phyloP scores from a whole-genome alignment of 2,329 filamentous ascomycete genomes.

The Aspergillus sp. region DNA sequence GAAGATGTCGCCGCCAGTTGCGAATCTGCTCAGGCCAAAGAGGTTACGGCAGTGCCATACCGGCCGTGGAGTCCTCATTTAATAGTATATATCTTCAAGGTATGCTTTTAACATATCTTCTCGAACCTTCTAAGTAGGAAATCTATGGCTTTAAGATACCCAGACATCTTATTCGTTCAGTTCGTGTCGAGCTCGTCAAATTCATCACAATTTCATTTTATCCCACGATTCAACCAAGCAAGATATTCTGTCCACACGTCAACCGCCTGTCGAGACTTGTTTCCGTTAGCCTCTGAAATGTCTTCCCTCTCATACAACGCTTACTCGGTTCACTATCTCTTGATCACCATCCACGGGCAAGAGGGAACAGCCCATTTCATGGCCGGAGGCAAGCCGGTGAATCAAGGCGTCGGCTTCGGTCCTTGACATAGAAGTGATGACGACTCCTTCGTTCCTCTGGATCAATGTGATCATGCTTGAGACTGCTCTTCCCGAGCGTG shows the following conservation, averaged over 20 bases:
- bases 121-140: no score
- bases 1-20: not conserved
- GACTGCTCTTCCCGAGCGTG: not conserved
- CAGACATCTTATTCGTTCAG: no score
- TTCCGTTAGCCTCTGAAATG: not conserved
- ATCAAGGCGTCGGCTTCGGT: not conserved
- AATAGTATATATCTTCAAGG: no score
- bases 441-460: not conserved
- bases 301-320: not conserved
- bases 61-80: not conserved
- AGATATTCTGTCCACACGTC: not conserved
- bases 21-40: not conserved
- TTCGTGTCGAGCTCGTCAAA: not conserved
- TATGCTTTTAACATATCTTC: no score
- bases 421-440: not conserved
- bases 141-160: no score
- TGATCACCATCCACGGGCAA: not conserved
- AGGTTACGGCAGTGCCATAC: not conserved
- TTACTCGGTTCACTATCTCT: not conserved
- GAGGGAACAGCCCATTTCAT: not conserved
- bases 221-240: not conserved
- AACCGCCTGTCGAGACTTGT: not conserved
- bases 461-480: not conserved
- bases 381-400: not conserved
- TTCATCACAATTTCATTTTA: not conserved